Base-by-base conservation (phyloP, 2,329 filamentous ascomycete genomes). In the Dothideomycetes sp. region DNA sequence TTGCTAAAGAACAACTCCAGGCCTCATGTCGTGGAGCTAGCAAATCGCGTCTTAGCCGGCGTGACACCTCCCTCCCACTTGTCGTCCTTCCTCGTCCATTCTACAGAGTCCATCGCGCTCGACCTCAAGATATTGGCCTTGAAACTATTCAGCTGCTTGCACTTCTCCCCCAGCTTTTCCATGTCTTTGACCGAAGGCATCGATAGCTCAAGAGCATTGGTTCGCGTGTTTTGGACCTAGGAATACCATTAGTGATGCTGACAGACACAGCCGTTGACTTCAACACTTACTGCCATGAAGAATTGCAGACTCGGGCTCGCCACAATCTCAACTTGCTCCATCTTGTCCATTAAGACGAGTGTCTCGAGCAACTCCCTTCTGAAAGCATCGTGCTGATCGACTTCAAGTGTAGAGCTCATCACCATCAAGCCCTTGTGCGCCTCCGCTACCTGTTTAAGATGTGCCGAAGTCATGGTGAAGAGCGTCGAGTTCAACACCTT, bases 261-360 rank as follows among this genome's bases (percentile, higher is more conserved):
- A 32, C 5, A 2, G 16, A 4, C 14, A 19, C 22, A n/a, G 14
- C 9, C 4, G 33, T 4, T 10, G 11, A 2, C 24, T 29, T 12
- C 7, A 16, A n/a, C 14, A 52, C 57, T 43, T 47, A 63, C 60
- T 41, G 54, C 57, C 50, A 61, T 56, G 37, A 56, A 57, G 46
- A 62, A 61, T 33, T 56, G 48, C 37, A 62, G 42, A 34, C 50
- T 56, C 4, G 61, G 60, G 37, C 58, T 59, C 2, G 54, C 59
- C 16, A 64, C 54, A 27, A 64, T 52, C 47, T 64, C 61, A 10
- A 63, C 52, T 44, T 61, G 58, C 45, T 64, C 61, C 33, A 63
- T 38, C n/a, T 54, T 46, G 35, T 50, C 49, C 31, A 52, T 55
- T 16, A 40, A 33, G 19, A 50, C 50, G 35, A 65, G 38, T 5